Percentiles rank a stretch among this genome's conserved stretches.
phyloP scores from a whole-genome alignment of 2,329 filamentous ascomycete species.

The Thelonectria blattea region DNA sequence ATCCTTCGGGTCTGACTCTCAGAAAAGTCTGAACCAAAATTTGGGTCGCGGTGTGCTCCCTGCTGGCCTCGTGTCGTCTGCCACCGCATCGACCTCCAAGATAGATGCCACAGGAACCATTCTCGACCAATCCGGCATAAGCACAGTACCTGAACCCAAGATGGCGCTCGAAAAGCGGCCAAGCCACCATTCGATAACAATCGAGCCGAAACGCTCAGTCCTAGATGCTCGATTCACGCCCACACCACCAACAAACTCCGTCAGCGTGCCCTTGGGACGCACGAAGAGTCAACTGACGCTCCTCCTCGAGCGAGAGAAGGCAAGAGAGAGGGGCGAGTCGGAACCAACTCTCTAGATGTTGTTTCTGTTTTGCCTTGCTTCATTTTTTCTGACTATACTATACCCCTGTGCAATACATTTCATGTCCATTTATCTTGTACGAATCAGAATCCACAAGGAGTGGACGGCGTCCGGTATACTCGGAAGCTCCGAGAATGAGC shows the following conservation, averaged over 20 bases:
- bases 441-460: constrained; percentile 11
- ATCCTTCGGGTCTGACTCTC: constrained; percentile 39
- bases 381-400: constrained; percentile 3
- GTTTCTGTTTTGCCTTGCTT: constrained; percentile 16
- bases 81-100: constrained; percentile 49
- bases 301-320: constrained; percentile 61
- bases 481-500: not conserved
- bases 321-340: constrained; percentile 39
- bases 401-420: constrained; percentile 11
- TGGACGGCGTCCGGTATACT: constrained; percentile 8
- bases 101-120: constrained; percentile 53
- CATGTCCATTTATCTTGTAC: constrained; percentile 9
- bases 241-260: constrained; percentile 54
- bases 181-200: constrained; percentile 36
- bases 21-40: constrained; percentile 17
- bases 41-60: constrained; percentile 21
- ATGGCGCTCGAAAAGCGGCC: constrained; percentile 24
- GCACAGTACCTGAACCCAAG: constrained; percentile 40
- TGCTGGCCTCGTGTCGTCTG: constrained; percentile 43
- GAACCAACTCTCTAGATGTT: constrained; percentile 36
- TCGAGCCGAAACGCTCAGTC: constrained; percentile 34
- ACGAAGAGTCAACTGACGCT: constrained; percentile 67
- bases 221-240: constrained; percentile 52
- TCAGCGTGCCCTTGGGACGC: constrained; percentile 57
- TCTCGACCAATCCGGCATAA: constrained; percentile 46